Evolutionary conservation across 1,284 basidiomycete species (phyloP).

Genomic region (Porodaedalea pini): DNA sequence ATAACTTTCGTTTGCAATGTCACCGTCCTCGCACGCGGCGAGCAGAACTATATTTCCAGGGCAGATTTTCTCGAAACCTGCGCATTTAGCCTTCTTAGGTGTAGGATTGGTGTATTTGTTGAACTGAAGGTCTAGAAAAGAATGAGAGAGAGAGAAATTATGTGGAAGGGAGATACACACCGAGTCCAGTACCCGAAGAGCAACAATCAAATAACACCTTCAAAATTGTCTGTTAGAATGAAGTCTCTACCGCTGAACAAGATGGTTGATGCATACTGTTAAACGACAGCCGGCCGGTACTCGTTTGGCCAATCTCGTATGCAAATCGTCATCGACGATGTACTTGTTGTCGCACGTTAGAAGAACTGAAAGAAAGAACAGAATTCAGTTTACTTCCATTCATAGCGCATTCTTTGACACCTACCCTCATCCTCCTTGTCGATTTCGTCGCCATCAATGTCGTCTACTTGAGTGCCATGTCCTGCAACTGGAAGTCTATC

Average conservation of each 20-base stretch:
- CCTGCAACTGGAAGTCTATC: constrained; percentile 15
- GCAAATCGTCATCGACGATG: constrained; percentile 22
- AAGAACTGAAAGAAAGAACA: constrained; percentile 5
- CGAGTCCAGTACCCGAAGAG: constrained; percentile 17
- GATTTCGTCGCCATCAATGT: constrained; percentile 21
- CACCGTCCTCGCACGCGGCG: constrained; percentile 8
- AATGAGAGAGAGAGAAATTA: not conserved
- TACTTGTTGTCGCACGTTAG: constrained; percentile 18
- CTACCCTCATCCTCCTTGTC: constrained; percentile 22
- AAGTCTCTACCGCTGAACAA: not conserved
- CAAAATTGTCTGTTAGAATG: not conserved
- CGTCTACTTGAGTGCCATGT: constrained; percentile 20
- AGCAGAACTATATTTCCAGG: constrained; percentile 3
- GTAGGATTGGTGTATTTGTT: too few species aligned
- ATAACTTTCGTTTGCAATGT: constrained; percentile 3
- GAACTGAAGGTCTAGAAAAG: not conserved
- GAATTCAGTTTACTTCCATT: not conserved
- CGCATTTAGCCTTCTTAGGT: not conserved
- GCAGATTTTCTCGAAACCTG: not conserved
- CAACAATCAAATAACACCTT: constrained; percentile 22
- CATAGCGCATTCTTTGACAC: not conserved
- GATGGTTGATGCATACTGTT: constrained; percentile 12
- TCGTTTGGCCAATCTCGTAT: constrained; percentile 17
- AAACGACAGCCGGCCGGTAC: constrained; percentile 20
- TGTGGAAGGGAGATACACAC: not conserved